phyloP scores from a whole-genome alignment of 495 filamentous ascomycete species.

The Aspergillus kassunensis region DNA sequence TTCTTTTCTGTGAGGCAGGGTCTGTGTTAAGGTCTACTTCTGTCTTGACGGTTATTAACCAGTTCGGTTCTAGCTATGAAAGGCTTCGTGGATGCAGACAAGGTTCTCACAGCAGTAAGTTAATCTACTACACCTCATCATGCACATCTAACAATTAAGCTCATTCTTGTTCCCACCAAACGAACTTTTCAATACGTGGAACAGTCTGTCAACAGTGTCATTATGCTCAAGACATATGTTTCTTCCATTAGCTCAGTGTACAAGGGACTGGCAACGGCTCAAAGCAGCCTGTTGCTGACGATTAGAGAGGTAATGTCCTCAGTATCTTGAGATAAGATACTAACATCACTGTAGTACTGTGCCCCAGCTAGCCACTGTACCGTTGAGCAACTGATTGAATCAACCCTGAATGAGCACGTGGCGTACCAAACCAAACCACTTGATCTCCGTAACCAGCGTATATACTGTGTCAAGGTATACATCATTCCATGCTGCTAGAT shows the following conservation, averaged over 20 bases:
- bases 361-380: conserved; percentile 53
- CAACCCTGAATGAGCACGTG: conserved; percentile 76
- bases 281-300: conserved; percentile 59
- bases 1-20: conserved; percentile 72
- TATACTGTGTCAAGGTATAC: conserved; percentile 80
- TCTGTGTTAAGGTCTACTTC: conserved; percentile 20
- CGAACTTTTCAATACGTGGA: conserved; percentile 63
- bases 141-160: conserved; percentile 41
- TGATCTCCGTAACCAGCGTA: conserved; percentile 85
- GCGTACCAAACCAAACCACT: conserved; percentile 74
- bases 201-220: conserved; percentile 79
- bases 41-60: not conserved
- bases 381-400: conserved; percentile 60
- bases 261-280: conserved; percentile 61
- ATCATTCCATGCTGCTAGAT: not conserved
- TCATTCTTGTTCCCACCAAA: conserved; percentile 64
- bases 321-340: not conserved
- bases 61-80: conserved; percentile 54
- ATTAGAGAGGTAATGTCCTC: conserved; percentile 53
- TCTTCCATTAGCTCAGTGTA: conserved; percentile 62
- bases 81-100: conserved; percentile 56
- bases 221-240: conserved; percentile 81
- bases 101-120: conserved; percentile 34
- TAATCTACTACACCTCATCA: not conserved
- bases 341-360: conserved; percentile 49